A percentile compares a stretch with the other conserved stretches of the same genome.
Evolutionary conservation across 140 eudicot genomes (phyloP).

Genomic region (Bidens hawaiensis): DNA sequence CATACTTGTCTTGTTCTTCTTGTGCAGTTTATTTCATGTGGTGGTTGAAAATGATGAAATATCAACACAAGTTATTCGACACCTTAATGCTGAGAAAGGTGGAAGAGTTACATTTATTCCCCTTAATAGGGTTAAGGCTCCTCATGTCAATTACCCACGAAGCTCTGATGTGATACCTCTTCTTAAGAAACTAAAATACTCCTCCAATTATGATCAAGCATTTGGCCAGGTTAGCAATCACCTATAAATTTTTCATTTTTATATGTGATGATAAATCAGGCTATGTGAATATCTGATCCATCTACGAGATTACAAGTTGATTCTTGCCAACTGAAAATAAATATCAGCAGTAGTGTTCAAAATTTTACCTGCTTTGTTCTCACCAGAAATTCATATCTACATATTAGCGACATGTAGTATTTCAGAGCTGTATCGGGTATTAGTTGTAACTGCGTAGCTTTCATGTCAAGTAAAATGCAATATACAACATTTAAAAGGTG

Average conservation of each 20-base stretch:
- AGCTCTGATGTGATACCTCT: slow-evolving; percentile 83
- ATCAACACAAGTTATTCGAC: slow-evolving; percentile 82
- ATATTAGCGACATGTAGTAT: background rate
- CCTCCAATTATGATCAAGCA: slow-evolving; percentile 46
- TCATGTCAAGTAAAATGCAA: background rate
- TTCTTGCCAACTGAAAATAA: background rate
- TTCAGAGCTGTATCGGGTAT: background rate
- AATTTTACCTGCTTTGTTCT: background rate
- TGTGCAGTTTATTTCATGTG: slow-evolving; percentile 90
- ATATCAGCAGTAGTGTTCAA: background rate
- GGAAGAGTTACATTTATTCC: slow-evolving; percentile 99
- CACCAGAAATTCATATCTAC: background rate
- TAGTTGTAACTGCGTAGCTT: background rate
- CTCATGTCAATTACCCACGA: slow-evolving; percentile 72
- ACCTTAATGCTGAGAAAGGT: slow-evolving; percentile 81
- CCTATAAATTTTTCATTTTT: background rate
- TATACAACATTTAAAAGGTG: background rate
- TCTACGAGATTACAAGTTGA: slow-evolving; percentile 4
- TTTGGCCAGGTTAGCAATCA: slow-evolving; percentile 68
- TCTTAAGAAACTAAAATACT: slow-evolving; percentile 62
- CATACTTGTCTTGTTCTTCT: slow-evolving; percentile 1
- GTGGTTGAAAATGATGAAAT: slow-evolving; percentile 91
- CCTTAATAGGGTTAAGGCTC: slow-evolving; percentile 84
- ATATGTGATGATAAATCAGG: background rate
- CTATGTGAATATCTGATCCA: background rate